Evolutionary conservation across 179 eudicot genomes (phyloP), one percentile per base, ranked within the genome.

Genomic region (Sideroxylon spinosum): DNA sequence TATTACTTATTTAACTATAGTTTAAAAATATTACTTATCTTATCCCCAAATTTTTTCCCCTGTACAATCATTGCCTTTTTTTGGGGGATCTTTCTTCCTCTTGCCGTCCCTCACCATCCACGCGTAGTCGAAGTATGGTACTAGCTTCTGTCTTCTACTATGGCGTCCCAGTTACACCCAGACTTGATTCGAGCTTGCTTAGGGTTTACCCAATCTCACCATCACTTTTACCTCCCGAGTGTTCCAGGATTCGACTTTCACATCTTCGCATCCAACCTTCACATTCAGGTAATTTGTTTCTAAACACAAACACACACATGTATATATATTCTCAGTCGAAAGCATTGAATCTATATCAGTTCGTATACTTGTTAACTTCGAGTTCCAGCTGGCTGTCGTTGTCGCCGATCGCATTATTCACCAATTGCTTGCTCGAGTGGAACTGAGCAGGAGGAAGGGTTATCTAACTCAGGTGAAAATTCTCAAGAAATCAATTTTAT

Each of bases 391-490:
- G 71, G 68, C 60, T 68, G 76, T 20, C 56, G 72, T 52, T 59
- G 12, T 71, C 68, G 81, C 68, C 76, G 77, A 48, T 28, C 46
- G 44, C 75, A 63, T 78, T 52, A 56, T 23, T 68, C 82, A 17
- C 74, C 77, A 10, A n/a, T 83, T 50, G 81, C 79, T 44, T 83
- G 76, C 71, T 85, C 91, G 0, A 89, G 87, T 78, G 78, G 79
- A 50, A 86, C 86, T 37, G 87, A 85, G 53, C 90, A 87, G 73
- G 91, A 89, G 74, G 92, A 89, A 65, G 90, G 71, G 78, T 81
- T 86, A 22, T 86, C 89, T 53, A 60, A 77, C 61, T 87, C 91
- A 83, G 91, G 92, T 90, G 69, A 26, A 13, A 71, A 14, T 68
- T 49, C 67, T 56, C 61, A 53, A 52, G 26, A 25, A 29, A 49